Evolutionary conservation across 257 asterid species (phyloP).

Genomic region (Prunella vulgaris): DNA sequence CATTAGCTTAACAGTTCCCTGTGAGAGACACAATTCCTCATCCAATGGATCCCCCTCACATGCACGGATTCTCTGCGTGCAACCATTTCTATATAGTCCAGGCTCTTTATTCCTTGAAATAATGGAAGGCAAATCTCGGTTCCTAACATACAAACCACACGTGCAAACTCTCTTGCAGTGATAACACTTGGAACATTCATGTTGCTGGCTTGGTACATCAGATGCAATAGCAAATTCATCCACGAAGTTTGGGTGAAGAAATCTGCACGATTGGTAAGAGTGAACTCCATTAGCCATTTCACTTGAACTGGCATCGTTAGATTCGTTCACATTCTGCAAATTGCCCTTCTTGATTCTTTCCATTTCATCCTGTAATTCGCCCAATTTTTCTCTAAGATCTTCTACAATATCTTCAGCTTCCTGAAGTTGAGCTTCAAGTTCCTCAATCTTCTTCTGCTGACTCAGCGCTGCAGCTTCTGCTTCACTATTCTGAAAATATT

Average conservation of each 20-base stretch:
- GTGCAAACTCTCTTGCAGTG: slow-evolving; percentile 27
- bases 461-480: slow-evolving; percentile 44
- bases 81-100: slow-evolving; percentile 55
- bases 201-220: slow-evolving; percentile 23
- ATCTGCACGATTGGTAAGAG: slow-evolving; percentile 17
- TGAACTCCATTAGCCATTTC: slow-evolving; percentile 24
- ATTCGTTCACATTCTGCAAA: slow-evolving; percentile 23
- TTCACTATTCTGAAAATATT: slow-evolving; percentile 45
- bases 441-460: slow-evolving; percentile 73
- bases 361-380: slow-evolving; percentile 54
- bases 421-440: slow-evolving; percentile 86
- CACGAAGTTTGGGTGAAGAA: slow-evolving; percentile 26
- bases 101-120: slow-evolving; percentile 56
- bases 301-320: slow-evolving; percentile 13
- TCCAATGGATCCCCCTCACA: slow-evolving; percentile 46
- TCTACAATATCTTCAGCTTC: slow-evolving; percentile 88
- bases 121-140: slow-evolving; percentile 58
- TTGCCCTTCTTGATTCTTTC: slow-evolving; percentile 40
- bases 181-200: slow-evolving; percentile 28
- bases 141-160: slow-evolving; percentile 30
- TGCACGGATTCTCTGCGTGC: slow-evolving; percentile 76
- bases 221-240: slow-evolving; percentile 20
- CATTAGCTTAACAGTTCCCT: slow-evolving; percentile 25
- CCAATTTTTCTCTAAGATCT: slow-evolving; percentile 73
- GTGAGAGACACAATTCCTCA: slow-evolving; percentile 33